phyloP scores from a whole-genome alignment of 805 yeast species.

The Candida gorgasii region DNA sequence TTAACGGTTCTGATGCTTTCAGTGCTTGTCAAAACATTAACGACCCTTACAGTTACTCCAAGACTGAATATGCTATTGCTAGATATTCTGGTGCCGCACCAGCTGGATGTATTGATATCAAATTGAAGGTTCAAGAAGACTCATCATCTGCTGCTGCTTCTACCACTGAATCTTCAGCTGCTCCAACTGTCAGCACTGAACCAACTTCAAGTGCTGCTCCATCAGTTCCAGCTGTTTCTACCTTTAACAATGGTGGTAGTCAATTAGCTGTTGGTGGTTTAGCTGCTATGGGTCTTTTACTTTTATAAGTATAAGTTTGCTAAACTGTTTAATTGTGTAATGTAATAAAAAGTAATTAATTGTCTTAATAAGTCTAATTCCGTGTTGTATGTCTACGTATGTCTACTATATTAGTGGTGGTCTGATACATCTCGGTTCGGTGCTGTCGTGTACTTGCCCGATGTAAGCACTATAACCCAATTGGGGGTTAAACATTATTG shows the following conservation, averaged over 20 bases:
- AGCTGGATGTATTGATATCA: conserved; percentile 9
- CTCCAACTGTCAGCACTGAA: conserved; percentile 5
- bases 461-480: background rate
- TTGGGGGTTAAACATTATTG: background rate
- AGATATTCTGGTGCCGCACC: background rate
- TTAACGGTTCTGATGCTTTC: conserved; percentile 21
- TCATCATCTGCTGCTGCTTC: no score
- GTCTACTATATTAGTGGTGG: no score
- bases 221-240: conserved; percentile 15
- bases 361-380: no score
- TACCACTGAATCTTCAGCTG: conserved; percentile 3
- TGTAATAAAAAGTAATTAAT: no score
- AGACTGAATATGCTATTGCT: conserved; percentile 17
- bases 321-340: no score
- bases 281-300: conserved; percentile 12
- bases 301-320: conserved; percentile 10
- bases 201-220: conserved; percentile 26
- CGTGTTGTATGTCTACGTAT: no score
- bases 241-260: conserved; percentile 13
- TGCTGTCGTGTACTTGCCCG: background rate
- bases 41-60: conserved; percentile 30
- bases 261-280: conserved; percentile 14
- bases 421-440: no score
- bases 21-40: conserved; percentile 27
- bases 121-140: conserved; percentile 11